A percentile compares a stretch with the other conserved stretches of the same genome.
Evolutionary conservation across 1,139 yeast genomes (phyloP).

Genomic region (Blastobotrys aristatus): DNA sequence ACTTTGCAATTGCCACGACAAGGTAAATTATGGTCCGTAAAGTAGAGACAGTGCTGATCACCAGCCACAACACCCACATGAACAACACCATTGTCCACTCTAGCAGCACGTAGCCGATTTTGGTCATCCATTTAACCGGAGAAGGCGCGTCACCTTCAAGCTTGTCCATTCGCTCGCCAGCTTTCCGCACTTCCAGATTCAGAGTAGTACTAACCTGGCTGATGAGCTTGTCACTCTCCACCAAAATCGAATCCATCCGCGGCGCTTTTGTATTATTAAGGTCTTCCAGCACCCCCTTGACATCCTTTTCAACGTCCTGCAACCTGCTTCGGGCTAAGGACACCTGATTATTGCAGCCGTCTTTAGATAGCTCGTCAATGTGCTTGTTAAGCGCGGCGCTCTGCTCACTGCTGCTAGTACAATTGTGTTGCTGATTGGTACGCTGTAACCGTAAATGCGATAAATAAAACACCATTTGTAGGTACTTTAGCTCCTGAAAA

Average conservation of each 20-base stretch:
- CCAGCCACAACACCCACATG: slow-evolving; percentile 66
- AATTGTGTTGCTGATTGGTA: slow-evolving; percentile 1
- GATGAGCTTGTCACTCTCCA: slow-evolving; percentile 67
- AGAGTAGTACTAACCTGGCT: slow-evolving; percentile 82
- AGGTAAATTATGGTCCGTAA: slow-evolving; percentile 28
- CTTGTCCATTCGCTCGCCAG: slow-evolving; percentile 64
- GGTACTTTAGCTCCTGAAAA: slow-evolving; percentile 23
- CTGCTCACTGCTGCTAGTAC: slow-evolving; percentile 1
- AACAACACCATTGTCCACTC: slow-evolving; percentile 56
- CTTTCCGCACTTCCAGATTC: slow-evolving; percentile 61
- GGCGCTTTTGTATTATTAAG: slow-evolving; percentile 39
- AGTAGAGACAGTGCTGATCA: slow-evolving; percentile 52
- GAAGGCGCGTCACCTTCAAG: slow-evolving; percentile 32
- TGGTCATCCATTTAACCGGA: slow-evolving; percentile 22
- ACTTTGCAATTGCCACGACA: background rate
- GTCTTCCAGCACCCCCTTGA: slow-evolving; percentile 30
- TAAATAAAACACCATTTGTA: slow-evolving; percentile 24
- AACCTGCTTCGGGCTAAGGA: slow-evolving; percentile 21
- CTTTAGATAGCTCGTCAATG: slow-evolving; percentile 23
- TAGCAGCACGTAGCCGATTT: slow-evolving; percentile 33
- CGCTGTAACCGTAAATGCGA: slow-evolving; percentile 21
- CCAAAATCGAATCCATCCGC: slow-evolving; percentile 58
- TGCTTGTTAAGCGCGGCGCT: slow-evolving; percentile 17
- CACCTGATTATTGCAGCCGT: slow-evolving; percentile 21
- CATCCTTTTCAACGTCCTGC: slow-evolving; percentile 24